Evolutionary conservation across 257 asterid genomes (phyloP).

Genomic region (Penstemon newberryi): DNA sequence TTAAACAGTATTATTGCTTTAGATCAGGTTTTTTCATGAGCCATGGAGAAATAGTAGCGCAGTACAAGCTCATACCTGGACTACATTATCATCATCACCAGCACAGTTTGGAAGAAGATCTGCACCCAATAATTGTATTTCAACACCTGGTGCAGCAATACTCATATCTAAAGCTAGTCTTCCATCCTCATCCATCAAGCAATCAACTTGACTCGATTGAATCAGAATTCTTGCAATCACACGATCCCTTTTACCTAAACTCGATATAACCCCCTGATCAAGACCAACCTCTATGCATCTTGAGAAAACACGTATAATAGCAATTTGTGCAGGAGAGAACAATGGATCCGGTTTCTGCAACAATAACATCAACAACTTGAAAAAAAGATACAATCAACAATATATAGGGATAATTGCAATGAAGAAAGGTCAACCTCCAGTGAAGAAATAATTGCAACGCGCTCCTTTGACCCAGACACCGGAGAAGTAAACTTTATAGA

Average conservation of each 20-base stretch:
- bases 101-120: conserved; percentile 34
- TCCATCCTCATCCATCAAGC: conserved; percentile 43
- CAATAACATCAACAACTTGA: conserved; percentile 20
- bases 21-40: conserved; percentile 7
- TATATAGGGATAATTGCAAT: no score
- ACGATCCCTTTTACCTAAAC: conserved; percentile 29
- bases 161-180: conserved; percentile 47
- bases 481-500: conserved; percentile 50
- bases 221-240: conserved; percentile 51
- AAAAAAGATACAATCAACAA: conserved; percentile 11
- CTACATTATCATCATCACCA: conserved; percentile 40
- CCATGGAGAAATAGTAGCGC: conserved; percentile 22
- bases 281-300: conserved; percentile 44
- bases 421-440: conserved; percentile 42
- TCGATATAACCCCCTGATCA: conserved; percentile 29
- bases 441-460: conserved; percentile 53
- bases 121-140: conserved; percentile 39
- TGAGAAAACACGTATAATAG: conserved; percentile 49
- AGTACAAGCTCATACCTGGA: conserved; percentile 47
- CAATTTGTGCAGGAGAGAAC: conserved; percentile 57
- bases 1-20: no score
- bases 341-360: conserved; percentile 45
- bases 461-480: conserved; percentile 47
- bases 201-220: conserved; percentile 38
- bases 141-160: conserved; percentile 37